Evolutionary conservation across 1,284 basidiomycete species (phyloP), one percentile per base, ranked within the genome.

Genomic region (Puccinia horiana): DNA sequence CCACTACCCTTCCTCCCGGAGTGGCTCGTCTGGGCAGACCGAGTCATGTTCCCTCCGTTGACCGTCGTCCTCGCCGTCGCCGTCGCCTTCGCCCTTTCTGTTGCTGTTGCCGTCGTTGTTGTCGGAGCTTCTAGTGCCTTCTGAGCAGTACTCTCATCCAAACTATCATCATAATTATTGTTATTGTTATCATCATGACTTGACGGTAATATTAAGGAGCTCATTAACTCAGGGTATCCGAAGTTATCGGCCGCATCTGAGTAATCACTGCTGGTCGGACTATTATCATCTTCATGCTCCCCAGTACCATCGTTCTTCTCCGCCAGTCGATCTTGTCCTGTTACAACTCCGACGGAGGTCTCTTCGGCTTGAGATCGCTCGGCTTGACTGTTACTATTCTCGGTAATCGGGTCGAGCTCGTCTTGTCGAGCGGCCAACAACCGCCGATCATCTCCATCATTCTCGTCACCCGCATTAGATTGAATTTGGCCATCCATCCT

Each of bases 171-270:
- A 65, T 18, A 16, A 65, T 58, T 12, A 18, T n/a, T 23, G 8
- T 14, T 12, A 54, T 54, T 12, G 20, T 23, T 18, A 58, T 58
- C 26, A 32, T 58, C 32, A 65, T 65, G 11, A 23, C 16, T 65
- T 12, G 49, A 20, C 49, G 49, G 20, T 52, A 52, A 52, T 52
- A 52, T 8, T 42, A 42, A 61, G 16, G 58, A 32, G 20, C 16
- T 20, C 12, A 40, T 44, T n/a, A 69, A 69, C 65, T 69, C 65
- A n/a, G 65, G 29, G 23, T 23, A 69, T 69, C 37, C 65, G 23
- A 69, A 23, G n/a, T 69, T 6, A 47, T 69, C 65, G 26, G 65
- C 65, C 40, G 65, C 65, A 47, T 69, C 65, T 42, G 65, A 69
- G 14, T 69, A 69, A 69, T 69, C 37, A 40, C 65, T n/a, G n/a